Conservation (phyloP, 1,284 basidiomycete genomes). For the Melampsora larici-populina region DNA sequence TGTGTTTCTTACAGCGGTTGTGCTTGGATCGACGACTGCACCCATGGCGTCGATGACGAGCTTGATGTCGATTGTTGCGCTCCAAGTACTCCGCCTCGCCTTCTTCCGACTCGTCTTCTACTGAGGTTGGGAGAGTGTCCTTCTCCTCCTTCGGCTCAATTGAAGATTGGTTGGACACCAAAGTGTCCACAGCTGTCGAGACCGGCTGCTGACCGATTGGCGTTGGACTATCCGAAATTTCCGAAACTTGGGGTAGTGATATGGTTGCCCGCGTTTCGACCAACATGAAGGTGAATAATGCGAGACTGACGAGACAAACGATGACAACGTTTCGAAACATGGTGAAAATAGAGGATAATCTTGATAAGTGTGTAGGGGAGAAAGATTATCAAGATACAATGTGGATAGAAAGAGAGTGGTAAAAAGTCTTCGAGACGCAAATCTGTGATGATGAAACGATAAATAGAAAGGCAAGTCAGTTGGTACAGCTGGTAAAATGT, state of each 20-base stretch:
- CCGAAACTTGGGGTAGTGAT: not conserved
- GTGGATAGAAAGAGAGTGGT: not conserved
- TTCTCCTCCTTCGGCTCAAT: not conserved
- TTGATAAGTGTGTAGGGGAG: not conserved
- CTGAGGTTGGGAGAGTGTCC: not conserved
- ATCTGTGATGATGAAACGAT: not conserved
- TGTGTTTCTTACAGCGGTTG: not conserved
- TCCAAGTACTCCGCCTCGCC: not conserved
- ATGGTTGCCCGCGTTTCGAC: not conserved
- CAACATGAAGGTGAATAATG: not conserved
- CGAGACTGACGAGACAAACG: not conserved
- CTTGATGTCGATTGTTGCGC: not conserved
- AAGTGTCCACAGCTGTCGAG: not conserved
- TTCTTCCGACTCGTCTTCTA: not conserved
- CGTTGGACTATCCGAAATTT: not conserved
- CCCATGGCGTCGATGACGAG: not conserved
- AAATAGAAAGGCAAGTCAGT: not conserved
- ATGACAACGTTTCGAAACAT: not conserved
- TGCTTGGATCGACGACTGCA: not conserved
- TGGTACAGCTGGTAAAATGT: not conserved
- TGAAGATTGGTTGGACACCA: not conserved
- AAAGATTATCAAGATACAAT: not conserved
- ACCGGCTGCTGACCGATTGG: not conserved
- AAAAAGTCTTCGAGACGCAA: not conserved
- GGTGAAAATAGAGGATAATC: not conserved